Conservation (phyloP, 495 filamentous ascomycete species). For the Penicillium pancosmium region DNA sequence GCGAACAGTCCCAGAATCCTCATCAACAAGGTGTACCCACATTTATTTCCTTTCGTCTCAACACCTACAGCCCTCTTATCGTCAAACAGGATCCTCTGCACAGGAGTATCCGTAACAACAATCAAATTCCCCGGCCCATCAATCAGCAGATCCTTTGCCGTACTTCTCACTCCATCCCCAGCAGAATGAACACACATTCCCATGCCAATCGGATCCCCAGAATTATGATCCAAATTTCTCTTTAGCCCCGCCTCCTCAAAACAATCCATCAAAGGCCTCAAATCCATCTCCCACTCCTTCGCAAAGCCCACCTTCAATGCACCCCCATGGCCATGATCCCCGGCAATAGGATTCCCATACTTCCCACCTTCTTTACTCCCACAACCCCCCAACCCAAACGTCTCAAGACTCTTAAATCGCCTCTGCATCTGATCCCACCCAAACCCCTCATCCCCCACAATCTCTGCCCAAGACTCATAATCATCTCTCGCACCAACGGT, state of each 20-base stretch:
- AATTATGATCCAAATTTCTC: constrained; percentile 59
- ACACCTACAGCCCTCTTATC: constrained; percentile 57
- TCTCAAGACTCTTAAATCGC: constrained; percentile 56
- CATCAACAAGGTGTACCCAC: constrained; percentile 20
- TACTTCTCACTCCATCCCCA: constrained; percentile 50
- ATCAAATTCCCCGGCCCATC: constrained; percentile 52
- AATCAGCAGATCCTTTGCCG: constrained; percentile 53
- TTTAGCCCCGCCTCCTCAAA: constrained; percentile 51
- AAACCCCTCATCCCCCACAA: constrained; percentile 47
- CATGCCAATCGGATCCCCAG: constrained; percentile 63
- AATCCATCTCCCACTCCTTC: constrained; percentile 51
- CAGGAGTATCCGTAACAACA: constrained; percentile 49
- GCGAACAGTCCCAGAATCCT: background rate
- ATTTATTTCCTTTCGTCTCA: constrained; percentile 38
- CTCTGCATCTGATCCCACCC: constrained; percentile 50
- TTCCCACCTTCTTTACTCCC: constrained; percentile 36
- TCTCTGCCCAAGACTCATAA: constrained; percentile 57
- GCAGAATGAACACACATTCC: constrained; percentile 50
- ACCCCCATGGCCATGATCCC: constrained; percentile 55
- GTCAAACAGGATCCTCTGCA: constrained; percentile 54
- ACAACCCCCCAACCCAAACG: constrained; percentile 45
- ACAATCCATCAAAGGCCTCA: constrained; percentile 45
- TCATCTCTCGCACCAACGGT: constrained; percentile 60
- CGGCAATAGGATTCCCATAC: constrained; percentile 30
- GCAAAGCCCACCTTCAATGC: constrained; percentile 50